A percentile compares a stretch with the other conserved stretches of the same genome.
Conservation (phyloP, 108 stramenopile genomes). For the Stephanodiscus triporus region DNA sequence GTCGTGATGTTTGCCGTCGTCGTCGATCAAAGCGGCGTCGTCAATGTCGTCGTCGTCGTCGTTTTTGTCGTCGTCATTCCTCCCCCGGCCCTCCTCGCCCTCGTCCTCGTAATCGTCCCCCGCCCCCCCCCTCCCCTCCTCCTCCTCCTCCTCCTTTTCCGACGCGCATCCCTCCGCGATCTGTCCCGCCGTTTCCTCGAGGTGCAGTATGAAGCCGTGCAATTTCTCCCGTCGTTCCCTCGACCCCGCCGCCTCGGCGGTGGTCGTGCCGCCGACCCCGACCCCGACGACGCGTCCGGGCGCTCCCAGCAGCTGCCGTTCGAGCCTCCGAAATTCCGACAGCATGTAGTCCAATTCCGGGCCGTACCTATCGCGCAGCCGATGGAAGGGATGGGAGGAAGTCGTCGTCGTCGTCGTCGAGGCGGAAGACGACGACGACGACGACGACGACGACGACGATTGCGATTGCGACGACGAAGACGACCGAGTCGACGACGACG, state of each 20-base stretch:
- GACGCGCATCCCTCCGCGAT: constrained; percentile 63
- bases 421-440: neutral
- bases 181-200: constrained; percentile 81
- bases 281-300: too few species aligned
- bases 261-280: too few species aligned
- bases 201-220: constrained; percentile 82
- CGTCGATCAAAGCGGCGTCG: too few species aligned
- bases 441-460: neutral
- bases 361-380: constrained; percentile 67
- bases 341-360: constrained; percentile 85
- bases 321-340: constrained; percentile 80
- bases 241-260: constrained; percentile 73
- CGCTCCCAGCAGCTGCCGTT: constrained; percentile 78
- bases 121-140: constrained; percentile 5
- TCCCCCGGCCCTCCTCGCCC: too few species aligned
- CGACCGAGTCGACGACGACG: neutral
- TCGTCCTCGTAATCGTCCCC: constrained; percentile 2
- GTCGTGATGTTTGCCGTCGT: too few species aligned
- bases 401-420: too few species aligned
- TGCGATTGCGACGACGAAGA: neutral
- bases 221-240: constrained; percentile 84
- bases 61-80: constrained; percentile 7
- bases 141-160: constrained; percentile 56
- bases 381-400: constrained; percentile 42
- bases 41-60: constrained; percentile 28